Conservation (phyloP, 1,284 basidiomycete genomes). For the Leccinum colubrinum region DNA sequence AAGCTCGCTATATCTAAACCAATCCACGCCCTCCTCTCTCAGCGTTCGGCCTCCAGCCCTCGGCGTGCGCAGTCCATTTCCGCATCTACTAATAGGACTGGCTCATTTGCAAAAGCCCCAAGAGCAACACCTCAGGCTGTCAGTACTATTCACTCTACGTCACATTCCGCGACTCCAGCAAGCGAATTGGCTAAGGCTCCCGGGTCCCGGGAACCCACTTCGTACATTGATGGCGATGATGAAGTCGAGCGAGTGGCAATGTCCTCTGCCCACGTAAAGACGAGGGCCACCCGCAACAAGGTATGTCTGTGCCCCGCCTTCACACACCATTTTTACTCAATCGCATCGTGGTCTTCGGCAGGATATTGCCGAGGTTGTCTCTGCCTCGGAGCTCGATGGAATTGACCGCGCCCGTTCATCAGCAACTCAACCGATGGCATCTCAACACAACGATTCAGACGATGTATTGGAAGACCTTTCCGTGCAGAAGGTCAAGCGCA, state of each 20-base stretch:
- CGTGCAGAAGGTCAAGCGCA: neutral
- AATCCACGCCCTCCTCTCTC: neutral
- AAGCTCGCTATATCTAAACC: neutral
- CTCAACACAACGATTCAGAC: neutral
- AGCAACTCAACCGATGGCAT: neutral
- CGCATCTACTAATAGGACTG: neutral
- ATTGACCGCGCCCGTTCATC: neutral
- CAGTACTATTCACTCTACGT: neutral
- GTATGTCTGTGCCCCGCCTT: neutral
- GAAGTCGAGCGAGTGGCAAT: neutral
- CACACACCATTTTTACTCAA: neutral
- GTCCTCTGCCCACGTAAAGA: neutral
- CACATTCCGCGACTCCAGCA: neutral
- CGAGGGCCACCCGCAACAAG: neutral
- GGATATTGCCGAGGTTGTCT: neutral
- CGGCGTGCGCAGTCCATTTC: neutral
- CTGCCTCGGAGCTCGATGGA: neutral
- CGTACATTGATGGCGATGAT: neutral
- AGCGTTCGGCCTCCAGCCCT: neutral
- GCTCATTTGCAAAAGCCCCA: neutral
- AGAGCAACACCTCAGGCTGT: neutral
- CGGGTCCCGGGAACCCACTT: neutral
- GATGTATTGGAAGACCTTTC: neutral
- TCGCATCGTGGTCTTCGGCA: neutral
- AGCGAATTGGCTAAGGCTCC: neutral